phyloP scores from a whole-genome alignment of 495 filamentous ascomycete genomes.

The Xanthoparmelia taractica region DNA sequence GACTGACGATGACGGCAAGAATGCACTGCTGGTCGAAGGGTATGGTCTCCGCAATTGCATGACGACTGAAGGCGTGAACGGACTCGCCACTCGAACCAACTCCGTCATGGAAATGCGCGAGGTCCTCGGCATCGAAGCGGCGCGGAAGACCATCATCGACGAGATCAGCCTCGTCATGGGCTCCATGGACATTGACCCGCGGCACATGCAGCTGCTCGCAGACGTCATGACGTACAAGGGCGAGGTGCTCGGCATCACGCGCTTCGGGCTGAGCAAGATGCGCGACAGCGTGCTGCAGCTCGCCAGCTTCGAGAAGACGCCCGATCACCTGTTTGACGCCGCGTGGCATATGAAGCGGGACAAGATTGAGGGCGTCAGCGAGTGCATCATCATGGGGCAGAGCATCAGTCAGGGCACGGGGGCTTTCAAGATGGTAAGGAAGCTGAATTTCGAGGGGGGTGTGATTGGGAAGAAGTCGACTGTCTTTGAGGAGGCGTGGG shows the following conservation, averaged over 20 bases:
- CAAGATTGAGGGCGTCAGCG: slow-evolving; percentile 81
- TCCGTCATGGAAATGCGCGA: slow-evolving; percentile 82
- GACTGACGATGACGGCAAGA: slow-evolving; percentile 51
- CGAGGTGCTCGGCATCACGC: slow-evolving; percentile 93
- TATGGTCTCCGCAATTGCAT: slow-evolving; percentile 86
- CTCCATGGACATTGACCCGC: slow-evolving; percentile 92
- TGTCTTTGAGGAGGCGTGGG: slow-evolving; percentile 72
- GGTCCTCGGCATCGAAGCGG: slow-evolving; percentile 97
- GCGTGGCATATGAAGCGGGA: slow-evolving; percentile 84
- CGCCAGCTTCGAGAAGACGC: slow-evolving; percentile 96
- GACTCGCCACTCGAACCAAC: slow-evolving; percentile 65
- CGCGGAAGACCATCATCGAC: slow-evolving; percentile 68
- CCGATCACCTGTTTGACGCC: slow-evolving; percentile 94
- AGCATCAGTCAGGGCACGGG: slow-evolving; percentile 85
- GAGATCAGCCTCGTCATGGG: slow-evolving; percentile 81
- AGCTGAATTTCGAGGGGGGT: slow-evolving; percentile 60
- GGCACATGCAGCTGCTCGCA: slow-evolving; percentile 97
- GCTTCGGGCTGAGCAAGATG: slow-evolving; percentile 96
- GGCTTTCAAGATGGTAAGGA: slow-evolving; percentile 76
- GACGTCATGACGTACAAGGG: slow-evolving; percentile 99
- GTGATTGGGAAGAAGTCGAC: slow-evolving; percentile 57
- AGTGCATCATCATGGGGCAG: slow-evolving; percentile 98
- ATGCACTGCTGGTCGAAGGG: slow-evolving; percentile 83
- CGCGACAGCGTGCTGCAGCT: slow-evolving; percentile 89
- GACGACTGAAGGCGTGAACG: slow-evolving; percentile 81